These are phyloP conservation scores for Begonia peltatifolia DNA, from an alignment of 306 rosid genomes.

Conservation along the genomic window DNA sequence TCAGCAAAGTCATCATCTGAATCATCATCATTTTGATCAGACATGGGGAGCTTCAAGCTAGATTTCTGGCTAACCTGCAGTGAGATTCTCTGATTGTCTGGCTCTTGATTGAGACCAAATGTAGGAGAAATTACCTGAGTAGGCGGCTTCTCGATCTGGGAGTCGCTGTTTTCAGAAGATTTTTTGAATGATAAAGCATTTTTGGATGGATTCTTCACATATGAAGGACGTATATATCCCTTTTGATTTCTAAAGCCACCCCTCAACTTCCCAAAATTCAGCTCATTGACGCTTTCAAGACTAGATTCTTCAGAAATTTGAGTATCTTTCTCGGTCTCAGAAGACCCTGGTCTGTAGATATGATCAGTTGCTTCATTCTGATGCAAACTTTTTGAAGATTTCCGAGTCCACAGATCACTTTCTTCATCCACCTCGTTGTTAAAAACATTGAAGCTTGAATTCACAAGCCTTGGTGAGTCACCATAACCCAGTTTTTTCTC, in stretches of 20 bases:
- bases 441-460: neutral
- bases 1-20: slow-evolving; percentile 14
- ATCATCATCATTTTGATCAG: slow-evolving; percentile 15
- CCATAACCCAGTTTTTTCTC: neutral
- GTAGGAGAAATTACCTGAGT: slow-evolving; percentile 10
- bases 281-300: slow-evolving; percentile 27
- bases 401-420: neutral
- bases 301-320: slow-evolving; percentile 18
- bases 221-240: slow-evolving; percentile 32
- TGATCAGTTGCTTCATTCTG: slow-evolving; percentile 13
- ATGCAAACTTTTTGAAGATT: slow-evolving; percentile 15
- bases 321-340: slow-evolving; percentile 17
- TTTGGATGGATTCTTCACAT: slow-evolving; percentile 22
- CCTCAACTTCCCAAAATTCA: slow-evolving; percentile 44
- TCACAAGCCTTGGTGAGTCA: too few relatives aligned
- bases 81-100: neutral
- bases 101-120: slow-evolving; percentile 17
- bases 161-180: slow-evolving; percentile 11
- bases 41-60: slow-evolving; percentile 1
- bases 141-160: slow-evolving; percentile 24
- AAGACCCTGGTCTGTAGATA: slow-evolving; percentile 10
- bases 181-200: slow-evolving; percentile 6
- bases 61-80: slow-evolving; percentile 8
- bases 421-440: neutral
- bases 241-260: slow-evolving; percentile 76